phyloP scores from a whole-genome alignment of 1,284 basidiomycete genomes.

The Boletus smithii region DNA sequence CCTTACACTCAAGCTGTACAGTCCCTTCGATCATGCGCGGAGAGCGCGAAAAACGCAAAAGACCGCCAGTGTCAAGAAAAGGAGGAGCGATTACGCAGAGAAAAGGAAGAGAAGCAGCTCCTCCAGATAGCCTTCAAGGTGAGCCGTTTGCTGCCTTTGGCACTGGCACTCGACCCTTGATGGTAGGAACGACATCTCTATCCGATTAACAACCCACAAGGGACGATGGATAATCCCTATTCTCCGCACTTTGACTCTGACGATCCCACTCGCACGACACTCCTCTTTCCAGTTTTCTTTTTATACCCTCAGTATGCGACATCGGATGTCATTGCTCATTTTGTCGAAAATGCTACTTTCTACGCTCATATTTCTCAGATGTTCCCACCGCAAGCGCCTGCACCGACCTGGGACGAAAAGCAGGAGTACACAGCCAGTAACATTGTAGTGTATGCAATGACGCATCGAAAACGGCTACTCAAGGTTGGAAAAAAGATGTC shows the following conservation, averaged over 20 bases:
- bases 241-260: slow-evolving; percentile 61
- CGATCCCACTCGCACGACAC: slow-evolving; percentile 51
- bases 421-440: slow-evolving; percentile 69
- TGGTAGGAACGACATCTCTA: slow-evolving; percentile 65
- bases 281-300: slow-evolving; percentile 88
- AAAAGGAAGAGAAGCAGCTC: slow-evolving; percentile 45
- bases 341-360: slow-evolving; percentile 85
- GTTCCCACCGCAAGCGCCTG: slow-evolving; percentile 68
- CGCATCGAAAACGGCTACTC: slow-evolving; percentile 69
- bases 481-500: slow-evolving; percentile 91
- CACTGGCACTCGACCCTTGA: slow-evolving; percentile 8
- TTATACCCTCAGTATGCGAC: slow-evolving; percentile 89
- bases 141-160: slow-evolving; percentile 21
- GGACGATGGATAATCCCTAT: slow-evolving; percentile 51
- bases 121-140: slow-evolving; percentile 63
- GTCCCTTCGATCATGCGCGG: slow-evolving; percentile 45
- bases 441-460: slow-evolving; percentile 83
- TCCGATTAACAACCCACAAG: slow-evolving; percentile 55
- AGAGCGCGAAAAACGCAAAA: slow-evolving; percentile 45
- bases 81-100: slow-evolving; percentile 46
- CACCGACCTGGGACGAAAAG: slow-evolving; percentile 75
- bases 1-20: slow-evolving; percentile 50
- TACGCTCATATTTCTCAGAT: slow-evolving; percentile 74
- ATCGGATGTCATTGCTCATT: slow-evolving; percentile 85
- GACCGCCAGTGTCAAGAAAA: slow-evolving; percentile 50